phyloP scores from a whole-genome alignment of 106 monocot genomes.

The Chionographis japonica region DNA sequence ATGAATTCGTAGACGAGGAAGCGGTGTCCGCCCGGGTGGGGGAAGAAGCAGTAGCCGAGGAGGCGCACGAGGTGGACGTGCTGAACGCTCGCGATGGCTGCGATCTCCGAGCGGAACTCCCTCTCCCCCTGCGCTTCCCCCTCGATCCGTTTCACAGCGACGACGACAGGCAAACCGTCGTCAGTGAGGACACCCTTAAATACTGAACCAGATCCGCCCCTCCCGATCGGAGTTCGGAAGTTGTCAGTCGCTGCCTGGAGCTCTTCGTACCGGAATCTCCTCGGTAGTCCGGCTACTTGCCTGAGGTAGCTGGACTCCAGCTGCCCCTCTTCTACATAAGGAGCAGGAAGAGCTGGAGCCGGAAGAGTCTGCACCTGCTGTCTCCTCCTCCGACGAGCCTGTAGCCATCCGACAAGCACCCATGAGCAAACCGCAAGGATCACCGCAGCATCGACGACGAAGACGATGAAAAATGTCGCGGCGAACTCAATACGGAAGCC shows the following conservation, averaged over 20 bases:
- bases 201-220: conserved; percentile 25
- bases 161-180: conserved; percentile 7
- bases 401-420: background rate
- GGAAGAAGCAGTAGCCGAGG: conserved; percentile 27
- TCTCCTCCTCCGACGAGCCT: background rate
- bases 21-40: background rate
- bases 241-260: conserved; percentile 25
- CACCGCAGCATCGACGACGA: background rate
- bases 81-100: conserved; percentile 17
- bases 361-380: background rate
- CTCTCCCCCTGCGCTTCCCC: conserved; percentile 8
- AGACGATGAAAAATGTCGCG: background rate
- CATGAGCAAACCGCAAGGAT: background rate
- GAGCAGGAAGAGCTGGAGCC: background rate
- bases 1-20: conserved; percentile 34
- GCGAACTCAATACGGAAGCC: too few relatives aligned
- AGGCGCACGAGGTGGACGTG: conserved; percentile 37
- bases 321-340: too few relatives aligned
- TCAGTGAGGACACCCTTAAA: conserved; percentile 21
- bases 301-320: conserved; percentile 25
- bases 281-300: conserved; percentile 26
- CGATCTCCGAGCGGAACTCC: conserved; percentile 27
- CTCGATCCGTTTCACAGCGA: conserved; percentile 28
- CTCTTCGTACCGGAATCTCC: conserved; percentile 10
- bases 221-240: conserved; percentile 18